phyloP scores from a whole-genome alignment of 2,329 filamentous ascomycete species.

The Talaromyces pinophilus region DNA sequence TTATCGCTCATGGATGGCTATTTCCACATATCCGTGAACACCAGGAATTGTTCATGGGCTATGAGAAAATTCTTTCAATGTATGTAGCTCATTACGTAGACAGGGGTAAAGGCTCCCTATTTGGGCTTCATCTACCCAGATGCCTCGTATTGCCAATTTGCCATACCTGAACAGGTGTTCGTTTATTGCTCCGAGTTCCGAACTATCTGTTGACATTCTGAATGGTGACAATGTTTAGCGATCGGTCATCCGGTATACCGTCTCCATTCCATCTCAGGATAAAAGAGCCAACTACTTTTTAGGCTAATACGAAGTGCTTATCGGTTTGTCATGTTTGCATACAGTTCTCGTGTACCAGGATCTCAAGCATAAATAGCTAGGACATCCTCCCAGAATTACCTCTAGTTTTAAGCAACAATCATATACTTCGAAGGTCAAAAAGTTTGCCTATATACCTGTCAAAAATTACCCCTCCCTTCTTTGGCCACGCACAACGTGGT shows the following conservation, averaged over 20 bases:
- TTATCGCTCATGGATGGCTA: not conserved
- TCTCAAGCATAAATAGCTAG: not conserved
- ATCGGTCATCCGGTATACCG: not conserved
- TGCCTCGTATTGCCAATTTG: not conserved
- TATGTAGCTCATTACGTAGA: not conserved
- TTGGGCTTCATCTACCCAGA: not conserved
- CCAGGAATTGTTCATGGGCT: not conserved
- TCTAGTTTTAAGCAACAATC: not conserved
- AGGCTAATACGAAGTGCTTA: not conserved
- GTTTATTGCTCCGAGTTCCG: not conserved
- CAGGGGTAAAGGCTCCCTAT: not conserved
- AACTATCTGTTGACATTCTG: not conserved
- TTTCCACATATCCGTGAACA: not conserved
- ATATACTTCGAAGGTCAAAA: not conserved
- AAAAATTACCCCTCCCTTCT: not conserved
- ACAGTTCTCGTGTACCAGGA: not conserved
- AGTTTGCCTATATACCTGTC: not conserved
- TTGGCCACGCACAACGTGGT: not conserved
- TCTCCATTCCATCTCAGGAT: not conserved
- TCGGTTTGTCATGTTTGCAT: not conserved
- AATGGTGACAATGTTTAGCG: not conserved
- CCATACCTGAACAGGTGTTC: not conserved
- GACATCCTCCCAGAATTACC: not conserved
- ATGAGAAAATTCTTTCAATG: not conserved
- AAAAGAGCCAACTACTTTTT: not conserved